A percentile compares a stretch with the other conserved stretches of the same genome.
Conservation (phyloP, 768 basidiomycete genomes). For the Collybiopsis luxurians region DNA sequence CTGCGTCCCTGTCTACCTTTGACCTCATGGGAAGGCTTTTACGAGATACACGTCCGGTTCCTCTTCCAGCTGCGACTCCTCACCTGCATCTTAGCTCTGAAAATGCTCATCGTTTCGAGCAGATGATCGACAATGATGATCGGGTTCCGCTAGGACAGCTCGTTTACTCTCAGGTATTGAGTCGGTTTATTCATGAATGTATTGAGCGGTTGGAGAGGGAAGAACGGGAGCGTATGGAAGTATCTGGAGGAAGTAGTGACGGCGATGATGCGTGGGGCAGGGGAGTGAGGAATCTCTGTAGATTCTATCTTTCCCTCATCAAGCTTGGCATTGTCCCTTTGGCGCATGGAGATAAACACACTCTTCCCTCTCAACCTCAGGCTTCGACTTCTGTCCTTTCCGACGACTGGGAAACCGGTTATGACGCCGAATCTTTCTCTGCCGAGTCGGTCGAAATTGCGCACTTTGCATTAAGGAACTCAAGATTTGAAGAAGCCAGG, state of each 20-base stretch:
- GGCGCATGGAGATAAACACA: background rate
- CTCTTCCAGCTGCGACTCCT: slow-evolving; percentile 18
- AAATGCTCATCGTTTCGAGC: slow-evolving; percentile 41
- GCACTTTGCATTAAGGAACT: slow-evolving; percentile 69
- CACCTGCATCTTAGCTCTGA: slow-evolving; percentile 19
- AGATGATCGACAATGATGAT: background rate
- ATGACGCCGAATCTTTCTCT: slow-evolving; percentile 39
- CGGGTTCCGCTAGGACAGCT: slow-evolving; percentile 41
- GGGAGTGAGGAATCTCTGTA: slow-evolving; percentile 74
- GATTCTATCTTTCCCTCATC: slow-evolving; percentile 72
- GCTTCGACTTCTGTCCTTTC: background rate
- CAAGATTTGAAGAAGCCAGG: slow-evolving; percentile 77
- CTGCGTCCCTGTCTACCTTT: slow-evolving; percentile 71
- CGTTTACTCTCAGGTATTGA: slow-evolving; percentile 61
- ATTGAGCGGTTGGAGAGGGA: slow-evolving; percentile 71
- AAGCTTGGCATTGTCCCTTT: slow-evolving; percentile 52
- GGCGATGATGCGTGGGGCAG: slow-evolving; percentile 74
- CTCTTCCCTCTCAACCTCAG: background rate
- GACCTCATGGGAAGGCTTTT: slow-evolving; percentile 71
- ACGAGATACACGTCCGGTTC: slow-evolving; percentile 54
- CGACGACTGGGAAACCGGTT: background rate
- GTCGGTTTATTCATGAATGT: slow-evolving; percentile 67
- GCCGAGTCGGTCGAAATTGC: slow-evolving; percentile 75
- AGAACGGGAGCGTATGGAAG: slow-evolving; percentile 54
- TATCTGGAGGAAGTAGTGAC: slow-evolving; percentile 16